Evolutionary conservation across 768 basidiomycete genomes (phyloP).

Genomic region (Suillus hirtellus): DNA sequence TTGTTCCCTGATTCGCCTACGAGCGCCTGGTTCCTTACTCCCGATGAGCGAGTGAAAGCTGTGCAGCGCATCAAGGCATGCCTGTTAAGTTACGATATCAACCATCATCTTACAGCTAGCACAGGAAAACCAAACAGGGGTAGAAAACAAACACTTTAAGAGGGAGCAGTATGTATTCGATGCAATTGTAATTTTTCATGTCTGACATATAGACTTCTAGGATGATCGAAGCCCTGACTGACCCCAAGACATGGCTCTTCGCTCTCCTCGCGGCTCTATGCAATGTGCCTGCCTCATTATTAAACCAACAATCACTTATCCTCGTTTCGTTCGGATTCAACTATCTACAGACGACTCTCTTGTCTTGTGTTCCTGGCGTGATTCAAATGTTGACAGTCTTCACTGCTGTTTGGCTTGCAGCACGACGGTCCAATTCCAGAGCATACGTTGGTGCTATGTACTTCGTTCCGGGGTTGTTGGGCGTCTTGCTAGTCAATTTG

Average conservation of each 20-base stretch:
- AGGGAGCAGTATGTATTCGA: background rate
- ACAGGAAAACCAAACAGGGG: background rate
- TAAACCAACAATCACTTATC: background rate
- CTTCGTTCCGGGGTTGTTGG: background rate
- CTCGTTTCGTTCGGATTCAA: background rate
- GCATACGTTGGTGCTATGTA: background rate
- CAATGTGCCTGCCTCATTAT: background rate
- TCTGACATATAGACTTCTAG: background rate
- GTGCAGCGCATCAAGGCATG: background rate
- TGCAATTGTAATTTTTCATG: background rate
- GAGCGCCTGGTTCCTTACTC: background rate
- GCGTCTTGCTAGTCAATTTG: background rate
- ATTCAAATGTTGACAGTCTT: background rate
- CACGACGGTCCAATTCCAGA: background rate
- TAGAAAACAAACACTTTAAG: background rate
- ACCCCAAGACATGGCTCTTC: background rate
- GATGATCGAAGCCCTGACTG: background rate
- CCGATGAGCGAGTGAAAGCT: background rate
- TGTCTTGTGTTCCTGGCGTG: background rate
- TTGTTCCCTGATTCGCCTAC: constrained; percentile 1
- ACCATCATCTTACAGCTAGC: background rate
- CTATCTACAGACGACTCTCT: background rate
- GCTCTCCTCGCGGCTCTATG: background rate
- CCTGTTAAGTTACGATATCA: background rate
- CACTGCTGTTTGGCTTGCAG: background rate